A percentile compares a stretch with the other conserved stretches of the same genome.
Conservation (phyloP, 2,329 filamentous ascomycete species). For the Trichothecium roseum region DNA sequence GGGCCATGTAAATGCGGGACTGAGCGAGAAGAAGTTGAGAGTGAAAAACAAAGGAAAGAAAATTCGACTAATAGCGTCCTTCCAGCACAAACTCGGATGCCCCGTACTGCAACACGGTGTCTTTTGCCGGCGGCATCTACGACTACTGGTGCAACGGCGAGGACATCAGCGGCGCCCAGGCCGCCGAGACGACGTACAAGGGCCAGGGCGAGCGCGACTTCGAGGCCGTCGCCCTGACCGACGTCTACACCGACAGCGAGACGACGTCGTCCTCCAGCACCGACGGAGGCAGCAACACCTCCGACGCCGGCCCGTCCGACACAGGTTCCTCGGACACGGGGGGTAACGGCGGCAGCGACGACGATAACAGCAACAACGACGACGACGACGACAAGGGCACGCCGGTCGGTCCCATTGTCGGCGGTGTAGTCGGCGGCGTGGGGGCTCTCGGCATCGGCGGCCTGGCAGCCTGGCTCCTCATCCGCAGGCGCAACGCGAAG, state of each 20-base stretch:
- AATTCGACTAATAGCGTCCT: constrained; percentile 3
- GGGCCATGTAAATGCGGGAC: no score
- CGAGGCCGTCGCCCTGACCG: background rate
- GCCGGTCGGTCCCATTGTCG: constrained; percentile 24
- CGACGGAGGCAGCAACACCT: background rate
- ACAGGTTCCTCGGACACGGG: constrained; percentile 1
- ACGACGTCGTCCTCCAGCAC: no score
- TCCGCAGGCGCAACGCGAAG: constrained; percentile 10
- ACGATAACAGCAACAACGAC: constrained; percentile 3
- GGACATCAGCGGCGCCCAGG: constrained; percentile 20
- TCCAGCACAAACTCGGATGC: constrained; percentile 21
- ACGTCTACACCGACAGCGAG: constrained; percentile 2
- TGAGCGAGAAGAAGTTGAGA: no score
- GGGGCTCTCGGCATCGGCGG: constrained; percentile 19
- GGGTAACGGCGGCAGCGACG: constrained; percentile 3
- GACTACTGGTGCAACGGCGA: constrained; percentile 34
- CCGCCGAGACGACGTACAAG: constrained; percentile 28
- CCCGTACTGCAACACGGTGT: constrained; percentile 35
- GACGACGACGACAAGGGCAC: constrained; percentile 7
- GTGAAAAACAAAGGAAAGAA: no score
- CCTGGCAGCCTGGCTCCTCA: constrained; percentile 18
- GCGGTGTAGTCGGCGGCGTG: constrained; percentile 25
- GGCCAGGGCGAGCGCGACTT: background rate
- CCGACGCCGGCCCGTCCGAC: background rate
- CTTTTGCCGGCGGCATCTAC: constrained; percentile 26